These are phyloP conservation scores for Triticum dicoccoides DNA, from an alignment of 176 grass and related monocot genomes.

Conservation along the genomic window DNA sequence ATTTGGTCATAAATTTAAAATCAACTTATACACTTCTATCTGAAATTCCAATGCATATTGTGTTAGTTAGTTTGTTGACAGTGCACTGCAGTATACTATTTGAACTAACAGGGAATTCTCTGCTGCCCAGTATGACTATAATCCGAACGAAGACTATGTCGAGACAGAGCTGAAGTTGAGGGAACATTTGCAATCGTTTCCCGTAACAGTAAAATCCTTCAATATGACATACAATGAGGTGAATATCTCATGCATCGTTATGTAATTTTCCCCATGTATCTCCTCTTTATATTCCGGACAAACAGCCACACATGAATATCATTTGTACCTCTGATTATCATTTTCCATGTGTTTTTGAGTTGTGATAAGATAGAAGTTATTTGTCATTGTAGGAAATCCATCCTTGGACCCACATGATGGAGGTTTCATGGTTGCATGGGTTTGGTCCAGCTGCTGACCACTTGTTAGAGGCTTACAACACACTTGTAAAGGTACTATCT, in stretches of 20 bases:
- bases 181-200: slow-evolving; percentile 56
- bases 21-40: background rate
- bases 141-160: too few relatives aligned
- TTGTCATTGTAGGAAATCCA: slow-evolving; percentile 69
- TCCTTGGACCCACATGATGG: slow-evolving; percentile 99
- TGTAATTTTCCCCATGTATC: background rate
- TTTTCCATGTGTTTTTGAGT: background rate
- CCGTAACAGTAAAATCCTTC: slow-evolving; percentile 89
- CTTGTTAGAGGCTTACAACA: slow-evolving; percentile 90
- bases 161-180: too few relatives aligned
- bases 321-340: background rate
- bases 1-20: background rate
- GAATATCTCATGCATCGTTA: background rate
- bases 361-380: slow-evolving; percentile 3
- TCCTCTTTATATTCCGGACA: background rate
- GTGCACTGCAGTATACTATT: too few relatives aligned
- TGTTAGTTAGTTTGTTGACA: too few relatives aligned
- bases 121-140: too few relatives aligned
- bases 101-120: too few relatives aligned
- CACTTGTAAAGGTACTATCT: slow-evolving; percentile 69
- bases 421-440: slow-evolving; percentile 88
- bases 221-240: slow-evolving; percentile 93
- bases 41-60: background rate
- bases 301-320: background rate
- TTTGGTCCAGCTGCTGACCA: slow-evolving; percentile 92